Percentiles rank a stretch among this genome's conserved stretches.
phyloP scores from a whole-genome alignment of 2,329 filamentous ascomycete genomes.

The Diatrype stigma region DNA sequence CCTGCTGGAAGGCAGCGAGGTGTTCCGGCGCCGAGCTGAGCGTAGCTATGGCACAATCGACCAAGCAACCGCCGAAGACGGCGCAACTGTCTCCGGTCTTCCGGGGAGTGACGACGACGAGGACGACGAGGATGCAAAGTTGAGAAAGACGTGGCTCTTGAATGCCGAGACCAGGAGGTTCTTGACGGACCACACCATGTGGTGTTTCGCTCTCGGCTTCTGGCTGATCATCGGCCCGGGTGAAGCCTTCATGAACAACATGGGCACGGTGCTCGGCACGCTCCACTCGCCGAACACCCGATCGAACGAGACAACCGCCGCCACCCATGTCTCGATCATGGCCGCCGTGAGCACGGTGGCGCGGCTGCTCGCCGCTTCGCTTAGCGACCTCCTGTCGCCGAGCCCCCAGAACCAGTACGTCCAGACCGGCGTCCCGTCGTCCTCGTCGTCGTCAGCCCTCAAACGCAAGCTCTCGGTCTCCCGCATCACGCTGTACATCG shows the following conservation, averaged over 20 bases:
- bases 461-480: slow-evolving; percentile 57
- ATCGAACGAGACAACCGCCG: slow-evolving; percentile 53
- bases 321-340: slow-evolving; percentile 90
- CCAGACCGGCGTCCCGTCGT: slow-evolving; percentile 36
- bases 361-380: slow-evolving; percentile 79
- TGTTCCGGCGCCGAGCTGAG: slow-evolving; percentile 58
- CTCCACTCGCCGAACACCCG: slow-evolving; percentile 59
- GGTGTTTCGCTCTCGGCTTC: slow-evolving; percentile 86
- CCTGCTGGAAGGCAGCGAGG: slow-evolving; percentile 68
- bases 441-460: slow-evolving; percentile 27
- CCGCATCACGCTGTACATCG: slow-evolving; percentile 73
- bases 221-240: slow-evolving; percentile 90
- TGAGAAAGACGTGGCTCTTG: slow-evolving; percentile 85
- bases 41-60: slow-evolving; percentile 61
- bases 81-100: slow-evolving; percentile 36
- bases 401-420: slow-evolving; percentile 57
- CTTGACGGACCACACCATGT: slow-evolving; percentile 87
- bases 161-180: slow-evolving; percentile 88
- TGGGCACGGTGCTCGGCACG: slow-evolving; percentile 89
- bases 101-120: slow-evolving; percentile 31
- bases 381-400: slow-evolving; percentile 82
- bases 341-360: slow-evolving; percentile 87
- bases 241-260: slow-evolving; percentile 97
- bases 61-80: slow-evolving; percentile 36
- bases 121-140: slow-evolving; percentile 45